Base-by-base conservation (phyloP, 225 moss, liverwort and hornwort species). In the Climacium dendroides region DNA sequence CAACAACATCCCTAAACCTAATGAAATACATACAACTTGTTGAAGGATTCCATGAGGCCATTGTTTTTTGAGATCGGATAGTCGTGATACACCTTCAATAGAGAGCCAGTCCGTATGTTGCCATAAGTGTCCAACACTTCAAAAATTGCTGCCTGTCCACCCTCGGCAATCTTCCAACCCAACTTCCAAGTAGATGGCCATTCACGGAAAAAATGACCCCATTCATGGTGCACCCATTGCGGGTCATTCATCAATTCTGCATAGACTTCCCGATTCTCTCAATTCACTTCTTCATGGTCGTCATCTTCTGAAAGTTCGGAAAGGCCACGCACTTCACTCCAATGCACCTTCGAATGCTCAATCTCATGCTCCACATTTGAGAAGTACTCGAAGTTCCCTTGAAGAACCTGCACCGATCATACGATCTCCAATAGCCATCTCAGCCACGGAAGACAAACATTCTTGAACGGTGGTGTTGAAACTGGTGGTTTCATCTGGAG, bases 1-100 rank as follows among this genome's bases (percentile, higher is more conserved):
- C 26, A 85, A 62, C 50, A 74, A 8, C 1, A 0, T 1, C 48
- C 0, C 0, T 0, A 8, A 0, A 0, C n/a, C n/a, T n/a, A n/a
- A n/a, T 54, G 1, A 2, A 13, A 15, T 1, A 20, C 67, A 54
- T 19, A 0, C 0, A 0, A 54, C 9, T 9, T 54, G 54, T 76
- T 15, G 9, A 24, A 77, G 55, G 7, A 77, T 11, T 55, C 25
- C 17, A 25, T 0, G 0, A 37, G 55, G 55, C 77, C 77, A 77
- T 37, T 77, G 77, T 10, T 55, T 37, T 26, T 37, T 10, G 13
- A 55, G 37, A 55, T 77, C 37, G 1, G 11, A 55, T 16, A 37
- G 17, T 0, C 26, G 55, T 2, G 10, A 37, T 37, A 83, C 2
- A 54, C 63, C 57, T 55, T 53, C 43, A 30, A 22, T 4, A 59